These are phyloP conservation scores for Epichloe amarillans DNA, from an alignment of 2,329 filamentous ascomycete species.

Conservation along the genomic window DNA sequence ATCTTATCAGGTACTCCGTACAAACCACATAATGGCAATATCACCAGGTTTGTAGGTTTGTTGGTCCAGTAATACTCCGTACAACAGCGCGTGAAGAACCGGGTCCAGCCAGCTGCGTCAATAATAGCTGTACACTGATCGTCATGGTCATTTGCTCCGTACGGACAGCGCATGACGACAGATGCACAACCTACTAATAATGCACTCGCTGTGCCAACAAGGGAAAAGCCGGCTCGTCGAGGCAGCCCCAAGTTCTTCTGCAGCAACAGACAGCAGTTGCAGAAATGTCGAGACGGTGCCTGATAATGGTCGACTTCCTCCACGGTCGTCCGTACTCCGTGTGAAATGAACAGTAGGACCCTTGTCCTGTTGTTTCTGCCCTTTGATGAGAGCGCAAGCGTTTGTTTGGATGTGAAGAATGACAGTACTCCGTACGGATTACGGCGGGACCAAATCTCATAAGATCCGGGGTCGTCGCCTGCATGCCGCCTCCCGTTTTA, in stretches of 20 bases:
- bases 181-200: background rate
- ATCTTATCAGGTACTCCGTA: too few species aligned
- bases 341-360: background rate
- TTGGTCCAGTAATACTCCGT: too few species aligned
- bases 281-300: too few species aligned
- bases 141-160: background rate
- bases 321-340: too few species aligned
- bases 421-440: background rate
- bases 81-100: background rate
- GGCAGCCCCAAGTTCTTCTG: background rate
- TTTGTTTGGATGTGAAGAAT: background rate
- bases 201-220: background rate
- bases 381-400: too few species aligned
- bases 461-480: background rate
- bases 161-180: background rate
- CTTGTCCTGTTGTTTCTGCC: background rate
- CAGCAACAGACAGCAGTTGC: too few species aligned
- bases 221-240: background rate
- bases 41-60: too few species aligned
- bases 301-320: too few species aligned
- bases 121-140: background rate
- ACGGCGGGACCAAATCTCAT: background rate
- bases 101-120: background rate
- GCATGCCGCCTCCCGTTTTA: background rate
- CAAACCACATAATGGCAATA: too few species aligned